Percentiles rank a stretch among this genome's conserved stretches.
Conservation (phyloP, 192 early-diverging fungal genomes). For the Gaertneriomyces sp. region DNA sequence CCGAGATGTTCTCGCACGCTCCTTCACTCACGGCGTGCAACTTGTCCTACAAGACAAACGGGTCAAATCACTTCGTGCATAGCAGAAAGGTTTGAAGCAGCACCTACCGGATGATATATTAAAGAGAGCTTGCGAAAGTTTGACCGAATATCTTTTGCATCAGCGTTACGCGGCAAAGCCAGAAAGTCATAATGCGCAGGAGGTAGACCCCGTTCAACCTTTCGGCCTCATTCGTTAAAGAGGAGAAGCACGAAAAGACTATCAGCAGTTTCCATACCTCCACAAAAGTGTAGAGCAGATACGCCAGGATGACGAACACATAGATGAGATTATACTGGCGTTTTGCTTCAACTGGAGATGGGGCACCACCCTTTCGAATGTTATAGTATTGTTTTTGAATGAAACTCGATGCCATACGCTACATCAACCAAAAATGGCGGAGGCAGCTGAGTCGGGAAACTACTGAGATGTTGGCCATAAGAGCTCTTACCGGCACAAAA, state of each 20-base stretch:
- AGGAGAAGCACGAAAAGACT: constrained; percentile 1
- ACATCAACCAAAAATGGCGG: neutral
- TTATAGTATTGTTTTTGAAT: constrained; percentile 27
- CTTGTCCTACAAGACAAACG: constrained; percentile 7
- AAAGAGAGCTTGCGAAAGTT: constrained; percentile 38
- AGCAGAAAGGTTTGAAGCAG: neutral
- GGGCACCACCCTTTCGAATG: neutral
- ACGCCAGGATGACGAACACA: constrained; percentile 26
- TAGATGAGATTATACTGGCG: constrained; percentile 36
- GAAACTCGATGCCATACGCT: constrained; percentile 31
- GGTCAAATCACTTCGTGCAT: neutral
- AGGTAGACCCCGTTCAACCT: constrained; percentile 42
- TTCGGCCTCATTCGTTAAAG: neutral
- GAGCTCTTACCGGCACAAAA: constrained; percentile 26
- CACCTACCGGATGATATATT: constrained; percentile 45
- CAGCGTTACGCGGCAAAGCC: constrained; percentile 11
- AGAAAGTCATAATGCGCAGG: constrained; percentile 41
- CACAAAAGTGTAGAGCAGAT: constrained; percentile 40
- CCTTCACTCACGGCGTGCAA: constrained; percentile 5
- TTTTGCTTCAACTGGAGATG: constrained; percentile 6
- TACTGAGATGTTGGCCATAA: neutral
- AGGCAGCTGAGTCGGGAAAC: neutral
- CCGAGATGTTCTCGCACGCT: neutral
- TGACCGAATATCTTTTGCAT: constrained; percentile 30
- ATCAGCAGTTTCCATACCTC: constrained; percentile 14